phyloP scores from a whole-genome alignment of 345 rosid genomes.

The Dimocarpus longan region DNA sequence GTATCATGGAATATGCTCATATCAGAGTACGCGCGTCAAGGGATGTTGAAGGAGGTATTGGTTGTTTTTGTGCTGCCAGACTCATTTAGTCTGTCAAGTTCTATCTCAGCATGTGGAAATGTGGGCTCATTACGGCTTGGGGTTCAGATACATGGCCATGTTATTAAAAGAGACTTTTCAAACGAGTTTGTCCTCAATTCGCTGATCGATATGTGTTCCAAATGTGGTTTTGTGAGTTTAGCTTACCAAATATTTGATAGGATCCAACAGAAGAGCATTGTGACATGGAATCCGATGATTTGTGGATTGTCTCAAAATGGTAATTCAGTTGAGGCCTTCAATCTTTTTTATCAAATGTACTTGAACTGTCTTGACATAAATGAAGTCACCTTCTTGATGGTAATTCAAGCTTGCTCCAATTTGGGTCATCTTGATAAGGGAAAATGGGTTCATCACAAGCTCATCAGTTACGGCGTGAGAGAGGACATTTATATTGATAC shows the following conservation, averaged over 20 bases:
- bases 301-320: slow-evolving; percentile 65
- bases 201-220: slow-evolving; percentile 63
- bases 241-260: slow-evolving; percentile 46
- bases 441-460: slow-evolving; percentile 76
- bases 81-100: slow-evolving; percentile 65
- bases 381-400: slow-evolving; percentile 61
- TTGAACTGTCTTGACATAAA: slow-evolving; percentile 40
- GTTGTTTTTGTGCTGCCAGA: slow-evolving; percentile 57
- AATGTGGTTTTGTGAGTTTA: slow-evolving; percentile 50
- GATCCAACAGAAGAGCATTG: slow-evolving; percentile 42
- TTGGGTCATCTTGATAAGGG: slow-evolving; percentile 63
- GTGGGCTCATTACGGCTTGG: slow-evolving; percentile 53
- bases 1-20: slow-evolving; percentile 75
- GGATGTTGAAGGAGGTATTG: slow-evolving; percentile 55
- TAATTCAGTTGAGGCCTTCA: slow-evolving; percentile 53
- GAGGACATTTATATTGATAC: slow-evolving; percentile 59
- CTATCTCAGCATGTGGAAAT: slow-evolving; percentile 69
- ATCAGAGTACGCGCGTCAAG: slow-evolving; percentile 52
- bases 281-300: slow-evolving; percentile 71
- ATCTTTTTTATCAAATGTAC: slow-evolving; percentile 66
- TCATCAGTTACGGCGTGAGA: slow-evolving; percentile 42
- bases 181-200: slow-evolving; percentile 64
- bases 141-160: slow-evolving; percentile 67
- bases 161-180: slow-evolving; percentile 35
- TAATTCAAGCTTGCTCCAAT: slow-evolving; percentile 68